Base-by-base conservation (phyloP, 306 rosid genomes). In the Medicago arabica region DNA sequence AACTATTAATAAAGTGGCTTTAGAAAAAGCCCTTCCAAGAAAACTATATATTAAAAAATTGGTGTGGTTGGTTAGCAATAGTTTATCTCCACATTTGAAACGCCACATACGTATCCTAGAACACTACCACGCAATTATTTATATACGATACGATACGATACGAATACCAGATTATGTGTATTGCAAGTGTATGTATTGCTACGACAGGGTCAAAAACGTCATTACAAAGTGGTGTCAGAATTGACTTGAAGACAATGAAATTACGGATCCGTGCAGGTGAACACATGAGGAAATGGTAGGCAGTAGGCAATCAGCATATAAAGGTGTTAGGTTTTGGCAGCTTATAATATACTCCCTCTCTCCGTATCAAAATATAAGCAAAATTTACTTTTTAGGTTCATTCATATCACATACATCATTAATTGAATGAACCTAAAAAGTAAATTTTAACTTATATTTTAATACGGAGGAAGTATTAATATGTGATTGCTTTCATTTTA, bases 191-290 rank as follows among this genome's bases (percentile, higher is more conserved):
- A 36, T 40, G 16, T 4, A 72, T 0, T 23, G 2, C 9, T 8
- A 13, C 5, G 9, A 9, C 0, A 69, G 19, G 76, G 81, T 41
- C 14, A 69, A 47, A 47, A 44, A 15, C 0, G 71, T 69, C 8
- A 60, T 18, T 69, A 0, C 13, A 46, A 0, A n/a, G 2, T 5
- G 14, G 63, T 59, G 81, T 59, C 54, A 58, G 63, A 69, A 34
- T 69, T 69, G 76, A 77, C 53, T 13, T 1, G 10, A 44, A 6
- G 18, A 44, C 1, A 31, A 16, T 54, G 31, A 0, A 36, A 16
- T 77, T 77, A 77, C 81, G 81, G 81, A 77, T 77, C 76, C 76
- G 81, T 77, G 81, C 76, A 46, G 54, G 21, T 6, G 13, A 53
- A 17, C 75, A 51, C n/a, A 8, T 71, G 38, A 36, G 75, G 64